A percentile compares a stretch with the other conserved stretches of the same genome.
phyloP scores from a whole-genome alignment of 108 stramenopile genomes.

The Nitzschia putrida region DNA sequence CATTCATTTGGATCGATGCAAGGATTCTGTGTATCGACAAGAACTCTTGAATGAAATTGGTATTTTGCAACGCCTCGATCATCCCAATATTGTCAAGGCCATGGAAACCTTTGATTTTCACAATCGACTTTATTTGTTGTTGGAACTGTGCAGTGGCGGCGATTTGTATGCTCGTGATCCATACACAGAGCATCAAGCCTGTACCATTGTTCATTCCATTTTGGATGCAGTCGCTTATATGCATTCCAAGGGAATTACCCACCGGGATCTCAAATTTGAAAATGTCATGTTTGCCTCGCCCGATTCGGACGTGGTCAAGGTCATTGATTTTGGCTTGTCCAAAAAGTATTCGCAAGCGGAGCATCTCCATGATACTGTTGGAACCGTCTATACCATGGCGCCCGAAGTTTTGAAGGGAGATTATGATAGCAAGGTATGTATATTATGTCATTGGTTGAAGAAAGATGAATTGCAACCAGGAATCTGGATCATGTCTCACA shows the following conservation, averaged over 20 bases:
- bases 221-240: slow-evolving; percentile 78
- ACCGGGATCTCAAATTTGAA: slow-evolving; percentile 88
- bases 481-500: too few species aligned
- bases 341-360: slow-evolving; percentile 50
- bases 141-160: slow-evolving; percentile 78
- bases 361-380: slow-evolving; percentile 63
- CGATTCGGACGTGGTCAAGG: slow-evolving; percentile 27
- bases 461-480: too few species aligned
- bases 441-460: too few species aligned
- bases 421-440: slow-evolving; percentile 57
- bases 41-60: slow-evolving; percentile 81
- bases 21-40: slow-evolving; percentile 32
- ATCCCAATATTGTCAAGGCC: slow-evolving; percentile 84
- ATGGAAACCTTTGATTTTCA: slow-evolving; percentile 75
- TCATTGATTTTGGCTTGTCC: slow-evolving; percentile 84
- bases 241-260: slow-evolving; percentile 78
- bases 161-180: slow-evolving; percentile 78
- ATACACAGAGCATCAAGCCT: slow-evolving; percentile 74
- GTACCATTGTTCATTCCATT: slow-evolving; percentile 43
- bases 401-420: slow-evolving; percentile 80
- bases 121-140: slow-evolving; percentile 35
- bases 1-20: slow-evolving; percentile 59
- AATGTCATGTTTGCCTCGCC: slow-evolving; percentile 74
- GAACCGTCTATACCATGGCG: slow-evolving; percentile 81
- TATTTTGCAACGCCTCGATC: slow-evolving; percentile 76